Percentiles rank a stretch among this genome's conserved stretches.
Conservation (phyloP, 1,284 basidiomycete genomes). For the Tilletia indica region DNA sequence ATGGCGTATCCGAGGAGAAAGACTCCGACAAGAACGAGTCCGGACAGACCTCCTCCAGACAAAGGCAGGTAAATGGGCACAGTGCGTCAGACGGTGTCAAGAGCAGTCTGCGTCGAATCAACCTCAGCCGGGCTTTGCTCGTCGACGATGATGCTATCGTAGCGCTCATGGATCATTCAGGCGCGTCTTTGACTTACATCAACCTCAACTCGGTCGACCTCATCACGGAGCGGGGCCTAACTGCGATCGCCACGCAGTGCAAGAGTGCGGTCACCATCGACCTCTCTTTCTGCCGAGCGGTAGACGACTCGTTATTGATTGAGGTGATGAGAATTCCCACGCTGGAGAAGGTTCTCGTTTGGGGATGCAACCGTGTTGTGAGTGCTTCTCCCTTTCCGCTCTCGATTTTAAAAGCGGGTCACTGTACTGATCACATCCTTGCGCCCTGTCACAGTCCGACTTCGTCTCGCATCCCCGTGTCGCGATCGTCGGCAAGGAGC, state of each 20-base stretch:
- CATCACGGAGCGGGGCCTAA: constrained; percentile 64
- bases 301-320: constrained; percentile 77
- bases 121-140: constrained; percentile 53
- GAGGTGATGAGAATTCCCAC: constrained; percentile 2
- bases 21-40: not conserved
- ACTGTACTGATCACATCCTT: too few species aligned
- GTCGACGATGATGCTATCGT: constrained; percentile 66
- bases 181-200: constrained; percentile 65
- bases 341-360: constrained; percentile 21
- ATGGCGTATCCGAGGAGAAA: not conserved
- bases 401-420: not conserved
- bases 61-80: not conserved
- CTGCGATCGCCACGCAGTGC: constrained; percentile 31
- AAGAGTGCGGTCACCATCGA: constrained; percentile 67
- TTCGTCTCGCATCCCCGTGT: constrained; percentile 36
- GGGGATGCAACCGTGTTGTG: constrained; percentile 22
- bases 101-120: constrained; percentile 36
- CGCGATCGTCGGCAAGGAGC: constrained; percentile 46
- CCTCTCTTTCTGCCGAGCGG: constrained; percentile 79
- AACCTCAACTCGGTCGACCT: constrained; percentile 76
- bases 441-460: constrained; percentile 23
- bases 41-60: not conserved
- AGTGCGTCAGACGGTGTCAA: constrained; percentile 47
- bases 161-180: constrained; percentile 72
- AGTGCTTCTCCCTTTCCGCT: not conserved